Percentiles rank a stretch among this genome's conserved stretches.
phyloP scores from a whole-genome alignment of 1,139 yeast genomes.

The Lodderomyces pseudojiufengensis region DNA sequence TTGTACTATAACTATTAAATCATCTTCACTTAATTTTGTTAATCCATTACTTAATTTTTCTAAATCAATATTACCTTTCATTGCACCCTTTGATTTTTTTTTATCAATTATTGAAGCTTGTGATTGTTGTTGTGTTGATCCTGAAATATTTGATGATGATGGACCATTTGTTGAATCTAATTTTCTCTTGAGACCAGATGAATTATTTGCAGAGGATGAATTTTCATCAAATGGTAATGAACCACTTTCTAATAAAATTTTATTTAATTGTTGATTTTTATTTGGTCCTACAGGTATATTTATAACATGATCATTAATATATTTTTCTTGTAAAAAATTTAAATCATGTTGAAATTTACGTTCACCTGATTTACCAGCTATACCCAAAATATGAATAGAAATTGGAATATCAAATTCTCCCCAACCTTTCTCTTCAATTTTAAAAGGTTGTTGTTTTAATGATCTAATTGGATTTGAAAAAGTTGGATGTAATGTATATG shows the following conservation, averaged over 20 bases:
- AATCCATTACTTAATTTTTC: constrained; percentile 89
- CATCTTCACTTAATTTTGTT: constrained; percentile 87
- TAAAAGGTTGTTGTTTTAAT: constrained; percentile 82
- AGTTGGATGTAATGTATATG: constrained; percentile 92
- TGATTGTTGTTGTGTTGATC: constrained; percentile 18
- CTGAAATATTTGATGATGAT: constrained; percentile 2
- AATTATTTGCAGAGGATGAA: constrained; percentile 5
- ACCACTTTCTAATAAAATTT: constrained; percentile 76
- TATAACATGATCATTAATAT: constrained; percentile 73
- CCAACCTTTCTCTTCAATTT: constrained; percentile 94
- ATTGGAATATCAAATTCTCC: constrained; percentile 94
- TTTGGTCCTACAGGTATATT: constrained; percentile 60
- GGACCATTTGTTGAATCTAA: constrained; percentile 16
- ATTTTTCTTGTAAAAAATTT: constrained; percentile 75
- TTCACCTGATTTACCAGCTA: constrained; percentile 80
- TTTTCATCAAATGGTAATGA: constrained; percentile 57
- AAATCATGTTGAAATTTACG: constrained; percentile 83
- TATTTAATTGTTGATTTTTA: constrained; percentile 65
- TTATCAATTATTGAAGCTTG: constrained; percentile 33
- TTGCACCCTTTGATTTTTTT: constrained; percentile 63
- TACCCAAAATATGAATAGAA: constrained; percentile 61
- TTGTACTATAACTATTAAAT: constrained; percentile 89
- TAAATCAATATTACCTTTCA: constrained; percentile 75
- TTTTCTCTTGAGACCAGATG: constrained; percentile 12
- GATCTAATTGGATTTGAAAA: constrained; percentile 85